Conservation (phyloP, 1,284 basidiomycete genomes). For the Cutaneotrichosporon dermatis region DNA sequence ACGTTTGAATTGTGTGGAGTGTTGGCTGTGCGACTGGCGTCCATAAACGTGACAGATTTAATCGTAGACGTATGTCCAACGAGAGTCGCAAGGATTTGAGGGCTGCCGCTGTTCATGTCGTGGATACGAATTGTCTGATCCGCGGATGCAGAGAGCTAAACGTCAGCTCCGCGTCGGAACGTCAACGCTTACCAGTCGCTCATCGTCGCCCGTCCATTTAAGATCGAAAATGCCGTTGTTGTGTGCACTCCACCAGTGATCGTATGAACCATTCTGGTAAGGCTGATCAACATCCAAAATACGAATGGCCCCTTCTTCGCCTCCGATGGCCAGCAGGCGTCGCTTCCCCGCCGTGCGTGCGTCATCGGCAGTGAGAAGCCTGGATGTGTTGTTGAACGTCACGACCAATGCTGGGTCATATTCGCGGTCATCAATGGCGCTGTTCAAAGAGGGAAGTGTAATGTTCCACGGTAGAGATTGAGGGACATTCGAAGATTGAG, state of each 20-base stretch:
- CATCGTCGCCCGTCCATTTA: conserved; percentile 66
- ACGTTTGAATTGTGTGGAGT: conserved; percentile 22
- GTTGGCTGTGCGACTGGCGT: conserved; percentile 25
- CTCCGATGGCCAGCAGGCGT: conserved; percentile 38
- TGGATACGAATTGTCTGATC: conserved; percentile 42
- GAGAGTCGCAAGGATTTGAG: conserved; percentile 29
- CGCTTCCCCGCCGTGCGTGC: conserved; percentile 19
- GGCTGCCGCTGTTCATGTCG: conserved; percentile 26
- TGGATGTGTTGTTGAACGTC: conserved; percentile 35
- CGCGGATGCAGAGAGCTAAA: conserved; percentile 44
- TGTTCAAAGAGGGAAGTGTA: conserved; percentile 34
- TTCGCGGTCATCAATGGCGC: conserved; percentile 31
- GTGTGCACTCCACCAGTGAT: conserved; percentile 55
- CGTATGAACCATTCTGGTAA: conserved; percentile 28
- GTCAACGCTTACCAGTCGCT: conserved; percentile 29
- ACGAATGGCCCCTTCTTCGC: conserved; percentile 41
- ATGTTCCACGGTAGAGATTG: conserved; percentile 23
- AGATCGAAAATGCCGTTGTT: conserved; percentile 75
- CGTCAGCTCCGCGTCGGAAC: background rate
- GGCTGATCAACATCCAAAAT: conserved; percentile 40
- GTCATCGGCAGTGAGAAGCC: conserved; percentile 20
- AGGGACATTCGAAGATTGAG: conserved; percentile 14
- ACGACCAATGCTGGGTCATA: conserved; percentile 36
- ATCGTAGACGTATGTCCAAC: conserved; percentile 45
- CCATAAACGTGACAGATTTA: conserved; percentile 42